A percentile compares a stretch with the other conserved stretches of the same genome.
Evolutionary conservation across 2,329 filamentous ascomycete genomes (phyloP).

Genomic region (Talaromyces sp.): DNA sequence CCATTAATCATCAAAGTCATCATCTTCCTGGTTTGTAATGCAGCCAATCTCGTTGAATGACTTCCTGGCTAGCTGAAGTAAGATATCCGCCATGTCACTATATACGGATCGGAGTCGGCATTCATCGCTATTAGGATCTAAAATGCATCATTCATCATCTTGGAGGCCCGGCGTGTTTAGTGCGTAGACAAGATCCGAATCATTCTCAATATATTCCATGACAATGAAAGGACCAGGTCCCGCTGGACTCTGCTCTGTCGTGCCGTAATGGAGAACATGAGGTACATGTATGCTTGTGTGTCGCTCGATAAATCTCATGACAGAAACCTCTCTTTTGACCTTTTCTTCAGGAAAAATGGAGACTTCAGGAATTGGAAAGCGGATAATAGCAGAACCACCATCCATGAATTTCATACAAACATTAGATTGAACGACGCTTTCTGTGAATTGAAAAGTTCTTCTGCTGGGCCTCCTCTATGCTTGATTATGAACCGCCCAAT

Average conservation of each 20-base stretch:
- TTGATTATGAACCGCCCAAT: conserved; percentile 22
- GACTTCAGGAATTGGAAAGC: conserved; percentile 24
- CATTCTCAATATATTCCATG: conserved; percentile 33
- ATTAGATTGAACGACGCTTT: conserved; percentile 27
- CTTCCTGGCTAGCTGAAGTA: conserved; percentile 40
- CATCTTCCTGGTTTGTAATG: conserved; percentile 30
- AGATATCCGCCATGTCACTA: conserved; percentile 41
- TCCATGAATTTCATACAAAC: conserved; percentile 26
- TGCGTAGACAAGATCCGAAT: conserved; percentile 24
- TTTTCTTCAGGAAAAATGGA: conserved; percentile 30
- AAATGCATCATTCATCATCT: conserved; percentile 29
- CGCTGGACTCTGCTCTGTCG: conserved; percentile 13
- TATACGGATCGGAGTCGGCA: conserved; percentile 39
- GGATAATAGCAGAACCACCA: conserved; percentile 22
- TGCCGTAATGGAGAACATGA: conserved; percentile 24
- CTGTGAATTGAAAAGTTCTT: conserved; percentile 20
- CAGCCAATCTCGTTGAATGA: conserved; percentile 44
- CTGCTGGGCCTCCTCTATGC: conserved; percentile 16
- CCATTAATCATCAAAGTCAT: conserved; percentile 20
- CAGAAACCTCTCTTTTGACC: conserved; percentile 23
- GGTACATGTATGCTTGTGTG: conserved; percentile 25
- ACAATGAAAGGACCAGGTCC: conserved; percentile 37
- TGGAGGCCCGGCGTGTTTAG: conserved; percentile 30
- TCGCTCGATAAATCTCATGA: conserved; percentile 23
- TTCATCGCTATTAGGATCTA: conserved; percentile 38